Conservation (phyloP, 2,329 filamentous ascomycete genomes). For the Karstenula rhodostoma region DNA sequence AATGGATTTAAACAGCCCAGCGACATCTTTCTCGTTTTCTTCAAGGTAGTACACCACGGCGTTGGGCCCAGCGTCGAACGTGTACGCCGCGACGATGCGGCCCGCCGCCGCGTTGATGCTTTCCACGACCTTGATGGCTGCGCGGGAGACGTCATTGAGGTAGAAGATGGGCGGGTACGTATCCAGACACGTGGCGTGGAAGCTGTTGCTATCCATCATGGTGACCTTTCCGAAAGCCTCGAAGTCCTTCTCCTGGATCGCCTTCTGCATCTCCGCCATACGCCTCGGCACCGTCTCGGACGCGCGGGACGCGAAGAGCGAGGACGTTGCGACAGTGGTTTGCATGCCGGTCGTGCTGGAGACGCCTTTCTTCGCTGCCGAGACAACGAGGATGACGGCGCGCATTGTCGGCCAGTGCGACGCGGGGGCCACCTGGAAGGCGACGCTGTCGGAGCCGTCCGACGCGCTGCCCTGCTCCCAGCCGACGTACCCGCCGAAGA, state of each 20-base stretch:
- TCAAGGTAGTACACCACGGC: slow-evolving; percentile 95
- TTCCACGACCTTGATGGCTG: slow-evolving; percentile 88
- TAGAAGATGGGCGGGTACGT: slow-evolving; percentile 98
- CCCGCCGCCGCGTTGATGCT: slow-evolving; percentile 83
- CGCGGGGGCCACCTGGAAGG: slow-evolving; percentile 86
- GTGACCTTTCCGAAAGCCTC: slow-evolving; percentile 86
- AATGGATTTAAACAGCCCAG: slow-evolving; percentile 78
- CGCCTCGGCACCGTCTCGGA: slow-evolving; percentile 78
- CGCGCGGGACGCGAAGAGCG: slow-evolving; percentile 82
- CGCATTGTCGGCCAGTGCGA: slow-evolving; percentile 96
- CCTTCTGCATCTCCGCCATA: slow-evolving; percentile 86
- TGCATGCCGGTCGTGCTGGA: slow-evolving; percentile 96
- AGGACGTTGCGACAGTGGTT: slow-evolving; percentile 88
- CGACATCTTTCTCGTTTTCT: slow-evolving; percentile 74
- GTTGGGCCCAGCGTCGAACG: slow-evolving; percentile 96
- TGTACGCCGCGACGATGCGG: slow-evolving; percentile 87
- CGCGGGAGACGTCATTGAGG: slow-evolving; percentile 91
- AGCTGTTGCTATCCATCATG: slow-evolving; percentile 96
- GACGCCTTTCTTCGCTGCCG: slow-evolving; percentile 94
- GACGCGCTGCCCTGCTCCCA: slow-evolving; percentile 81
- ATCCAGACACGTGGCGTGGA: slow-evolving; percentile 94
- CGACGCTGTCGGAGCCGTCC: slow-evolving; percentile 87
- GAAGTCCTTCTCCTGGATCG: slow-evolving; percentile 82
- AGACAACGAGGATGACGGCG: slow-evolving; percentile 88
- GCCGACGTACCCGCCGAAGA: slow-evolving; percentile 95